Evolutionary conservation across 805 yeast species (phyloP).

Genomic region (Candida sonorensis): DNA sequence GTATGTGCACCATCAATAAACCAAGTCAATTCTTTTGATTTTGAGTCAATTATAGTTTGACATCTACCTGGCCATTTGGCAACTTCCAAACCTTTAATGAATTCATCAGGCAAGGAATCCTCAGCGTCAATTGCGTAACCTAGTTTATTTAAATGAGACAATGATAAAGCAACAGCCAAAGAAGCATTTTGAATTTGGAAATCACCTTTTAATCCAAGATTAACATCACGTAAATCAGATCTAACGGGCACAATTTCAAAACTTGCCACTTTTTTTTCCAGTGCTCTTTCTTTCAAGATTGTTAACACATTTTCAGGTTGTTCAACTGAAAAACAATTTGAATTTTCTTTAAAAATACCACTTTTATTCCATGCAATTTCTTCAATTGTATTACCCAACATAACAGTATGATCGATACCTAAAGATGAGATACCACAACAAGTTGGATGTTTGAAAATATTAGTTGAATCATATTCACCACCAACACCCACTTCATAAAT

Average conservation of each 20-base stretch:
- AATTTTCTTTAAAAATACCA: conserved; percentile 74
- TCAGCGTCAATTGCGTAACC: conserved; percentile 31
- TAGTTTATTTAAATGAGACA: conserved; percentile 47
- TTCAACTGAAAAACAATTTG: conserved; percentile 61
- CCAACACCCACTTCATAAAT: conserved; percentile 98
- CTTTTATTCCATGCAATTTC: conserved; percentile 96
- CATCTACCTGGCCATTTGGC: conserved; percentile 97
- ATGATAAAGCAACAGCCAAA: conserved; percentile 67
- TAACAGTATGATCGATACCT: conserved; percentile 87
- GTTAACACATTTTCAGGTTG: conserved; percentile 47
- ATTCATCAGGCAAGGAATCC: conserved; percentile 38
- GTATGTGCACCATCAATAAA: conserved; percentile 96
- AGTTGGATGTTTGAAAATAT: conserved; percentile 70
- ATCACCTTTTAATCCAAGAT: conserved; percentile 73
- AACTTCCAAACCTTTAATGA: conserved; percentile 50
- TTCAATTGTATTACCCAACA: conserved; percentile 80
- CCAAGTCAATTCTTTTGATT: conserved; percentile 55
- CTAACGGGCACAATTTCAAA: conserved; percentile 47
- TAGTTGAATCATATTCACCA: conserved; percentile 96
- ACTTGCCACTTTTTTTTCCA: conserved; percentile 45
- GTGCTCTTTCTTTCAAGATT: conserved; percentile 59
- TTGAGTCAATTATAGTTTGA: conserved; percentile 47
- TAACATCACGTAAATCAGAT: conserved; percentile 32
- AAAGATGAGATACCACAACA: conserved; percentile 80
- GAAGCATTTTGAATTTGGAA: conserved; percentile 87